Conservation (phyloP, 352 stramenopile genomes). For the Elongisporangium undulatum region DNA sequence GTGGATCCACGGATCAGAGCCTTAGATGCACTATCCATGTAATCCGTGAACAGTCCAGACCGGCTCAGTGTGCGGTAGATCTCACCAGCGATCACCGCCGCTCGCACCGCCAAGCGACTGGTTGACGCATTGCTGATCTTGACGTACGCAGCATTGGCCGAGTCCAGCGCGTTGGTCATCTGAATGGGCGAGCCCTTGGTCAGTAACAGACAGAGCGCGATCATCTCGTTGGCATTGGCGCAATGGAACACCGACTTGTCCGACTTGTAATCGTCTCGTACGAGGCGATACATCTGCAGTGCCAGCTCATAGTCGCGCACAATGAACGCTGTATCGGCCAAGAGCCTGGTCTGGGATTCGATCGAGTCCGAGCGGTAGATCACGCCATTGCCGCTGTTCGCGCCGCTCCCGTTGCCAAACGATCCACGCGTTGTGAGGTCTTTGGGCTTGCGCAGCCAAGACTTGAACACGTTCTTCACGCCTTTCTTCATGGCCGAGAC, state of each 20-base stretch:
- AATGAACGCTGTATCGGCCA: constrained; percentile 89
- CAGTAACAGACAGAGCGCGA: constrained; percentile 76
- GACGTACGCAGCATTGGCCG: constrained; percentile 56
- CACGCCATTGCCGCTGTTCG: constrained; percentile 16
- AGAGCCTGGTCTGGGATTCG: constrained; percentile 83
- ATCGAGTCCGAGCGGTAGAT: constrained; percentile 84
- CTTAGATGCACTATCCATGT: constrained; percentile 83
- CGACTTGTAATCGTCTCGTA: constrained; percentile 88
- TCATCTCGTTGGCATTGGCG: constrained; percentile 87
- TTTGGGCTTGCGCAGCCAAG: constrained; percentile 87
- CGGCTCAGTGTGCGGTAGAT: constrained; percentile 75
- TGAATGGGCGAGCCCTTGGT: constrained; percentile 76
- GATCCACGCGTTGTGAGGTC: constrained; percentile 37
- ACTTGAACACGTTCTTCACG: constrained; percentile 91
- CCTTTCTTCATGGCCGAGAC: constrained; percentile 90
- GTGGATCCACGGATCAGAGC: constrained; percentile 80
- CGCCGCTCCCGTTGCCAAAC: constrained; percentile 7
- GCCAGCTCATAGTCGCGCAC: constrained; percentile 88
- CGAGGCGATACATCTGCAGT: constrained; percentile 88
- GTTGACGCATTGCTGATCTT: constrained; percentile 44
- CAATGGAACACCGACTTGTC: constrained; percentile 84
- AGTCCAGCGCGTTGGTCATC: constrained; percentile 81
- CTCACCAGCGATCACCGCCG: constrained; percentile 71
- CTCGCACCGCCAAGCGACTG: constrained; percentile 53
- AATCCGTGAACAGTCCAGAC: constrained; percentile 76